These are phyloP conservation scores for Ramaria sp. DNA, from an alignment of 768 basidiomycete species.

Conservation along the genomic window DNA sequence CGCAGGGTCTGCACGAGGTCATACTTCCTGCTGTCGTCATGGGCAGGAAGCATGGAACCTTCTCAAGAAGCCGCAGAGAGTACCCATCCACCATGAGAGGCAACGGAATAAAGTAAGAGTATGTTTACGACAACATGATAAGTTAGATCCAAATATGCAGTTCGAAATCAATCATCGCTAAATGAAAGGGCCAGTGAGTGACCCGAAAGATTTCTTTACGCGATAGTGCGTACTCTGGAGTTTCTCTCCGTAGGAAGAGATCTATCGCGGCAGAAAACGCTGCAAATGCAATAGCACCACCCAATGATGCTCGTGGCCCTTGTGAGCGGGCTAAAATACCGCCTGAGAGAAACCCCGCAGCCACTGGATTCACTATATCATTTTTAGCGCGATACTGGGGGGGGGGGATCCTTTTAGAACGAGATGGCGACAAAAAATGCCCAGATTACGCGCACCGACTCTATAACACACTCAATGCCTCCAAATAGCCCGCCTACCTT, in stretches of 20 bases:
- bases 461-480: conserved; percentile 93
- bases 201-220: background rate
- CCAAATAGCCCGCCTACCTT: conserved; percentile 91
- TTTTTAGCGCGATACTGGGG: conserved; percentile 89
- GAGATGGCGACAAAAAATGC: background rate
- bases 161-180: background rate
- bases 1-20: too few species aligned
- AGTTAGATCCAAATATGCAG: background rate
- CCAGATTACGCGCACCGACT: conserved; percentile 57
- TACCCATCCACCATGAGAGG: too few species aligned
- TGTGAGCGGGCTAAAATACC: conserved; percentile 81
- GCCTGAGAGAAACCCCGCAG: conserved; percentile 81
- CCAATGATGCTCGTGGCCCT: conserved; percentile 77
- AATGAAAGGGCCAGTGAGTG: background rate
- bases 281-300: conserved; percentile 85
- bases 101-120: background rate
- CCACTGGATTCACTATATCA: conserved; percentile 85
- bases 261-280: conserved; percentile 92
- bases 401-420: background rate
- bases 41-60: too few species aligned
- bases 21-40: too few species aligned
- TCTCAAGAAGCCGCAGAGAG: too few species aligned
- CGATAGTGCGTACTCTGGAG: conserved; percentile 56
- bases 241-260: conserved; percentile 66
- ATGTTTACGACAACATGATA: background rate